Evolutionary conservation across 2,329 filamentous ascomycete genomes (phyloP).

Genomic region (Capronia coronata): DNA sequence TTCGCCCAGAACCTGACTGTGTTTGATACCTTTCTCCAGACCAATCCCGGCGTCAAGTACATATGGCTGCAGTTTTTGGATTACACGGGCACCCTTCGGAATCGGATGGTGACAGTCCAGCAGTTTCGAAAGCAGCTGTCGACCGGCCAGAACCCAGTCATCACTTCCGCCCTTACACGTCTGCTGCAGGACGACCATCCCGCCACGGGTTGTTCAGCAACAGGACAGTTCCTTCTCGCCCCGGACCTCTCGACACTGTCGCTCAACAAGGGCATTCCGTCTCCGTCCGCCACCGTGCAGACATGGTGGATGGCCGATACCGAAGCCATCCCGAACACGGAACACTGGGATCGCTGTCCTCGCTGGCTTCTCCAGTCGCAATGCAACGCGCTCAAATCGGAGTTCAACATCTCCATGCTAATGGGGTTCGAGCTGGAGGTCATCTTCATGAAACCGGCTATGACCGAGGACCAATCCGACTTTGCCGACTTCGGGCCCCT

Average conservation of each 20-base stretch:
- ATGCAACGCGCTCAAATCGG: slow-evolving; percentile 46
- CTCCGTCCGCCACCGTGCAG: slow-evolving; percentile 57
- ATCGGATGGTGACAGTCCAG: slow-evolving; percentile 60
- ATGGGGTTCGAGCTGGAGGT: slow-evolving; percentile 80
- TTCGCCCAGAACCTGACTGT: slow-evolving; percentile 23
- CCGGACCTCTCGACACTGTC: slow-evolving; percentile 61
- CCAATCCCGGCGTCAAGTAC: slow-evolving; percentile 53
- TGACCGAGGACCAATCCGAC: slow-evolving; percentile 28
- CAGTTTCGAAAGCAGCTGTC: slow-evolving; percentile 47
- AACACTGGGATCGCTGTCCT: slow-evolving; percentile 49
- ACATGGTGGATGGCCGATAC: slow-evolving; percentile 57
- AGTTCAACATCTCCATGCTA: slow-evolving; percentile 53
- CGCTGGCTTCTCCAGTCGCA: slow-evolving; percentile 55
- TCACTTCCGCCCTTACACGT: slow-evolving; percentile 59
- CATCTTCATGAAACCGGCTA: slow-evolving; percentile 55
- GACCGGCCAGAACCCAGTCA: slow-evolving; percentile 48
- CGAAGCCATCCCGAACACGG: slow-evolving; percentile 27
- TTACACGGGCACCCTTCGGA: slow-evolving; percentile 62
- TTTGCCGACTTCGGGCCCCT: slow-evolving; percentile 40
- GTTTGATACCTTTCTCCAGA: slow-evolving; percentile 45
- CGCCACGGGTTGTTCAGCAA: slow-evolving; percentile 48
- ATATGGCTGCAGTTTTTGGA: slow-evolving; percentile 73
- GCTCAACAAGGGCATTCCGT: slow-evolving; percentile 47
- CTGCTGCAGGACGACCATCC: slow-evolving; percentile 62
- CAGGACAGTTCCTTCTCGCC: slow-evolving; percentile 60